Percentiles rank a stretch among this genome's conserved stretches.
These are phyloP conservation scores for Eucalyptus erythrocorys DNA, from an alignment of 345 rosid species.

Conservation along the genomic window DNA sequence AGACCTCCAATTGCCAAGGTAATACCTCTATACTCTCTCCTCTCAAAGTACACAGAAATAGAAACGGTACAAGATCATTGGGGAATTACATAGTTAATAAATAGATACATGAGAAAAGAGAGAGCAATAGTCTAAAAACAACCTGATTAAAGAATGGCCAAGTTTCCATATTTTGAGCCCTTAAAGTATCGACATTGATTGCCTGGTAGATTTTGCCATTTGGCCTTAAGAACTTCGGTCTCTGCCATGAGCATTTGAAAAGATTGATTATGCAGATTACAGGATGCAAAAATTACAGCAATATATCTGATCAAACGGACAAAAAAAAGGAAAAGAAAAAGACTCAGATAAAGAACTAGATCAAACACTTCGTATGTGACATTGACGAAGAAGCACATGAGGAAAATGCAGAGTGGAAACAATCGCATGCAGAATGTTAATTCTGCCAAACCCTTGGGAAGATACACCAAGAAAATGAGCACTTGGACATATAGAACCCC, in stretches of 20 bases:
- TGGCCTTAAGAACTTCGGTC: slow-evolving; percentile 77
- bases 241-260: slow-evolving; percentile 23
- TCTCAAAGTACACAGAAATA: neutral
- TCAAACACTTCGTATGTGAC: neutral
- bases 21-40: neutral
- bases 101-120: neutral
- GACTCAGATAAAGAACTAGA: neutral
- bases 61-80: neutral
- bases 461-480: neutral
- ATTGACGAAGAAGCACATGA: neutral
- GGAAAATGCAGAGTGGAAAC: neutral
- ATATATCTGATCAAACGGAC: neutral
- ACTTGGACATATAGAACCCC: neutral
- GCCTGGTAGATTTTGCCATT: slow-evolving; percentile 56
- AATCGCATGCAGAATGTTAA: neutral
- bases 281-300: neutral
- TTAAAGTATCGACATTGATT: slow-evolving; percentile 64
- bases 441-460: neutral
- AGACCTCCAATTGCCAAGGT: neutral
- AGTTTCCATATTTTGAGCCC: slow-evolving; percentile 91
- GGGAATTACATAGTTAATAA: neutral
- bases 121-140: neutral
- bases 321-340: neutral
- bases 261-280: neutral
- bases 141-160: slow-evolving; percentile 91